Evolutionary conservation across 164 flowering plant species (phyloP).

Genomic region (Chimonanthus salicifolius): DNA sequence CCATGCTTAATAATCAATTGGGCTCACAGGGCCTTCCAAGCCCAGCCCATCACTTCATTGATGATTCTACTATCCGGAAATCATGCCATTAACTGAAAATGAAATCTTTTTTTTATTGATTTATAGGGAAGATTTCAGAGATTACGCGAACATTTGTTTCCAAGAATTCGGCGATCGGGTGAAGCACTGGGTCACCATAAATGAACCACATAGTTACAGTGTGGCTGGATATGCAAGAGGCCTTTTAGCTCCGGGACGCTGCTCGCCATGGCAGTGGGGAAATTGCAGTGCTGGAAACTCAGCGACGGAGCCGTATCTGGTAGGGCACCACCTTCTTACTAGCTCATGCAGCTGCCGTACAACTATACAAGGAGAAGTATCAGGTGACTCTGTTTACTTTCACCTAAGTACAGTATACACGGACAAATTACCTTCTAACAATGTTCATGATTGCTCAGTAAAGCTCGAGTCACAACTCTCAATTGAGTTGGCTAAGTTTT

Average conservation of each 20-base stretch:
- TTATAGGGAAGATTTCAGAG: slow-evolving; percentile 27
- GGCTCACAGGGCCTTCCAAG: no score
- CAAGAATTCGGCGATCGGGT: slow-evolving; percentile 41
- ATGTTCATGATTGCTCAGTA: no score
- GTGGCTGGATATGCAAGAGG: slow-evolving; percentile 26
- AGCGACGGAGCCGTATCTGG: slow-evolving; percentile 48
- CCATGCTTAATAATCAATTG: no score
- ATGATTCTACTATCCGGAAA: no score
- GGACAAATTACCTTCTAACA: no score
- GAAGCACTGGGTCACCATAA: slow-evolving; percentile 53
- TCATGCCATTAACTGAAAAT: no score
- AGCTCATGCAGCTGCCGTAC: slow-evolving; percentile 38
- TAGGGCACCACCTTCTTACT: slow-evolving; percentile 33
- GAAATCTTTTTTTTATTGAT: no score
- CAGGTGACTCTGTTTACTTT: slow-evolving; percentile 18
- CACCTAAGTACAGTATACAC: background rate
- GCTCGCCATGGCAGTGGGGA: slow-evolving; percentile 34
- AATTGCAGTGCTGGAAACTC: slow-evolving; percentile 58
- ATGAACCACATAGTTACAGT: slow-evolving; percentile 35
- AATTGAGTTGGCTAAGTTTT: no score
- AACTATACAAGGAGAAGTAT: slow-evolving; percentile 33
- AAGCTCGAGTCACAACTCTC: no score
- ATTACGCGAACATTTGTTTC: slow-evolving; percentile 44
- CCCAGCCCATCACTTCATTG: no score
- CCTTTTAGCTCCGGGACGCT: slow-evolving; percentile 33